Percentiles rank a stretch among this genome's conserved stretches.
phyloP scores from a whole-genome alignment of 2,329 filamentous ascomycete species.

The Chaetomiaceae sp. region DNA sequence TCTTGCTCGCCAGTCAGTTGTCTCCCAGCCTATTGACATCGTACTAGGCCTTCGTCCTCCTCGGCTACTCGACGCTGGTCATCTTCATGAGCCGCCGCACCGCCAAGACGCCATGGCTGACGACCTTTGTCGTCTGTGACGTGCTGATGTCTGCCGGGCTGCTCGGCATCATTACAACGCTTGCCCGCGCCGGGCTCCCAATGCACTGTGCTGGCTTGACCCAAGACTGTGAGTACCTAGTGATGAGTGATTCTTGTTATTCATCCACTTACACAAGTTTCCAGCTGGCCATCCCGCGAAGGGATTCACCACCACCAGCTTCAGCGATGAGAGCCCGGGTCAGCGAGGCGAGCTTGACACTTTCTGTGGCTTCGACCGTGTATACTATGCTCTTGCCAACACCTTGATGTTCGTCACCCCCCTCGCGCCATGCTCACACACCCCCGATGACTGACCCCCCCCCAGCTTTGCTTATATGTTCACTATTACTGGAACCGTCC shows the following conservation, averaged over 20 bases:
- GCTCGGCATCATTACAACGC: constrained; percentile 32
- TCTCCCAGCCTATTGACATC: constrained; percentile 19
- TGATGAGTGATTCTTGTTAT: background rate
- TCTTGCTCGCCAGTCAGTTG: too few relatives aligned
- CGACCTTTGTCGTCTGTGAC: constrained; percentile 30
- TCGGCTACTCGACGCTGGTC: constrained; percentile 32
- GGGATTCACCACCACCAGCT: constrained; percentile 30
- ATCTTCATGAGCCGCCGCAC: constrained; percentile 29
- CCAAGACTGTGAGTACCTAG: constrained; percentile 20
- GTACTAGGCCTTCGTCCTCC: constrained; percentile 28
- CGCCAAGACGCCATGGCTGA: constrained; percentile 25
- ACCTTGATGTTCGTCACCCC: constrained; percentile 30
- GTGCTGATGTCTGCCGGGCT: constrained; percentile 29
- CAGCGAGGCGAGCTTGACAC: constrained; percentile 29
- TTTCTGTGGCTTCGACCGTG: constrained; percentile 31
- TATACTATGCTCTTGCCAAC: constrained; percentile 30
- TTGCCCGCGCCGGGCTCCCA: constrained; percentile 33
- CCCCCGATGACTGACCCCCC: background rate
- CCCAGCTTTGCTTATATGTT: constrained; percentile 20
- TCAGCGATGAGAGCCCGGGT: constrained; percentile 27
- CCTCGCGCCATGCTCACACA: background rate
- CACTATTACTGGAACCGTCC: constrained; percentile 17
- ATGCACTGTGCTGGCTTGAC: constrained; percentile 33
- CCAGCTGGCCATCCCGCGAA: constrained; percentile 3
- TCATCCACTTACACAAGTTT: constrained; percentile 5